Evolutionary conservation across 2,329 filamentous ascomycete genomes (phyloP).

Genomic region (Neoscytalidium dimidiatum): DNA sequence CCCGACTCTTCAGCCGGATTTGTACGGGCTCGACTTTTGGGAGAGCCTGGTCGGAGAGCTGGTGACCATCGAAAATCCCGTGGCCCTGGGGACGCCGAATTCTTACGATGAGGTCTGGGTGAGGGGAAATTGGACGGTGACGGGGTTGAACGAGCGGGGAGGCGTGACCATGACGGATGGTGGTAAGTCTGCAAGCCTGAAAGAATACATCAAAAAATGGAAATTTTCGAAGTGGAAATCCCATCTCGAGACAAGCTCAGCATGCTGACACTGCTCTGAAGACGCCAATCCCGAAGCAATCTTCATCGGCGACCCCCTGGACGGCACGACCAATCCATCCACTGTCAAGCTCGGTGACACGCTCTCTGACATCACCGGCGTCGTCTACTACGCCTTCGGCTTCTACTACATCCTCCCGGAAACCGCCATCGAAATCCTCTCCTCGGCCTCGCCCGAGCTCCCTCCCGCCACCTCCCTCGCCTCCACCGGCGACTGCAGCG

Average conservation of each 20-base stretch:
- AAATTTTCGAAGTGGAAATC: neutral
- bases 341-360: conserved; percentile 65
- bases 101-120: conserved; percentile 70
- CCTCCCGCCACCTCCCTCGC: conserved; percentile 55
- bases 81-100: conserved; percentile 62
- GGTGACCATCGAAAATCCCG: conserved; percentile 62
- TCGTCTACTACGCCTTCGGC: conserved; percentile 66
- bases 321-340: conserved; percentile 62
- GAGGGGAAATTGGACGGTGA: conserved; percentile 63
- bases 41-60: conserved; percentile 68
- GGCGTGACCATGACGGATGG: conserved; percentile 64
- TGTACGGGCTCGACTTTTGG: conserved; percentile 74
- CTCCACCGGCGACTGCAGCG: conserved; percentile 59
- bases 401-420: conserved; percentile 69
- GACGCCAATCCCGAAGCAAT: conserved; percentile 73
- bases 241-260: no score
- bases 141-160: conserved; percentile 63
- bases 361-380: conserved; percentile 67
- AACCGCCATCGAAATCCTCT: conserved; percentile 55
- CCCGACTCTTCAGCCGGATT: conserved; percentile 60
- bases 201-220: neutral
- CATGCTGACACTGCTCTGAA: conserved; percentile 21
- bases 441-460: conserved; percentile 47
- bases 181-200: conserved; percentile 39
- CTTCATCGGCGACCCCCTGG: conserved; percentile 64